These are phyloP conservation scores for Amylocarpus encephaloides DNA, from an alignment of 2,329 filamentous ascomycete species.

Conservation along the genomic window DNA sequence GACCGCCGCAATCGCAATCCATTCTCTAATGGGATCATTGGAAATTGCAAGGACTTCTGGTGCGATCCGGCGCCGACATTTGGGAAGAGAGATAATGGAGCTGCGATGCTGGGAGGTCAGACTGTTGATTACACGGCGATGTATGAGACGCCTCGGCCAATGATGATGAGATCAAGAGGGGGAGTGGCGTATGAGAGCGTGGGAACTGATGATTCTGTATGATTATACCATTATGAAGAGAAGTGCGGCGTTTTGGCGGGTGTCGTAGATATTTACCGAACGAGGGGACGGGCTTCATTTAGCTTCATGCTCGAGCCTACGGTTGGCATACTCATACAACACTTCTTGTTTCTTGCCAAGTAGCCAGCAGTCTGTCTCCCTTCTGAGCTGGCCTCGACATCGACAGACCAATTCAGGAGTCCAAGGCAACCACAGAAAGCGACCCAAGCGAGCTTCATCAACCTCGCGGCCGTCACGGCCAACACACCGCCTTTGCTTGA, in stretches of 20 bases:
- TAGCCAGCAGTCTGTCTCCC: no score
- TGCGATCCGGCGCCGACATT: slow-evolving; percentile 82
- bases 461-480: no score
- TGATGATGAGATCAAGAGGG: slow-evolving; percentile 16
- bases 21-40: slow-evolving; percentile 74
- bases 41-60: slow-evolving; percentile 96
- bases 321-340: no score
- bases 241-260: background rate
- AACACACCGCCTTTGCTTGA: no score
- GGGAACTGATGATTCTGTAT: slow-evolving; percentile 27
- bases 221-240: background rate
- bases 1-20: slow-evolving; percentile 59
- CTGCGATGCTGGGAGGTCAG: slow-evolving; percentile 70
- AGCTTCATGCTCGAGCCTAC: no score
- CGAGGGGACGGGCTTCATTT: background rate
- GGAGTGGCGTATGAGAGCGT: slow-evolving; percentile 27
- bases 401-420: no score
- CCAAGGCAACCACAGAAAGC: no score
- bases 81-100: slow-evolving; percentile 64
- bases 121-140: slow-evolving; percentile 80
- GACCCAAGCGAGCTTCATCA: no score
- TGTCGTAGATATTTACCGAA: slow-evolving; percentile 4
- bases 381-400: no score
- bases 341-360: no score
- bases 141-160: slow-evolving; percentile 67